These are phyloP conservation scores for Letharia columbiana DNA, from an alignment of 495 filamentous ascomycete genomes.

Conservation along the genomic window DNA sequence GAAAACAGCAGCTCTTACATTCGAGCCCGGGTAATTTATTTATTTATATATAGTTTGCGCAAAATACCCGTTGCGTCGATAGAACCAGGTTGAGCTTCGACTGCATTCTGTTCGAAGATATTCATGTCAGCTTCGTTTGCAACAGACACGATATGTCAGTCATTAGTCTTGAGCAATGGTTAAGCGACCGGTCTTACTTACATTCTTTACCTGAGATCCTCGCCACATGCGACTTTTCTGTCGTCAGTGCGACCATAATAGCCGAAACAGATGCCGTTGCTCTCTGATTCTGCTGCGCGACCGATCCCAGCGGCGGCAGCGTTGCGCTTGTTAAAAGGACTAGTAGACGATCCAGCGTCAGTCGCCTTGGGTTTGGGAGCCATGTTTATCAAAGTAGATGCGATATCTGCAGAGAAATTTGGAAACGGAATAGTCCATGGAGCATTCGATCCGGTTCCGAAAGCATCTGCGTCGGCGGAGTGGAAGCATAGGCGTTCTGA, in stretches of 20 bases:
- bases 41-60: too few relatives aligned
- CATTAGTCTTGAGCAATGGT: too few relatives aligned
- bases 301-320: slow-evolving; percentile 32
- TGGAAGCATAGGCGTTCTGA: background rate
- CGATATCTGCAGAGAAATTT: background rate
- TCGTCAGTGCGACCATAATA: slow-evolving; percentile 25
- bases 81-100: too few relatives aligned
- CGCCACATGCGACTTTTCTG: slow-evolving; percentile 19
- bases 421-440: background rate
- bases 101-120: too few relatives aligned
- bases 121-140: too few relatives aligned
- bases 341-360: slow-evolving; percentile 19
- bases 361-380: slow-evolving; percentile 3
- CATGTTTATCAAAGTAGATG: background rate
- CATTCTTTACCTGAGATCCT: slow-evolving; percentile 14
- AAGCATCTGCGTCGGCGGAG: background rate
- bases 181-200: slow-evolving; percentile 26
- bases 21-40: too few relatives aligned
- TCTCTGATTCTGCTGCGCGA: slow-evolving; percentile 29
- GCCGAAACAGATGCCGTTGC: slow-evolving; percentile 30
- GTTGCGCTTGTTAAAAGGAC: slow-evolving; percentile 35
- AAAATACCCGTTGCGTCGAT: too few relatives aligned
- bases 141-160: too few relatives aligned
- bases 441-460: background rate
- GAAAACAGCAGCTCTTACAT: too few relatives aligned